These are phyloP conservation scores for Chrysoporthe cubensis DNA, from an alignment of 2,329 filamentous ascomycete genomes.

Conservation along the genomic window DNA sequence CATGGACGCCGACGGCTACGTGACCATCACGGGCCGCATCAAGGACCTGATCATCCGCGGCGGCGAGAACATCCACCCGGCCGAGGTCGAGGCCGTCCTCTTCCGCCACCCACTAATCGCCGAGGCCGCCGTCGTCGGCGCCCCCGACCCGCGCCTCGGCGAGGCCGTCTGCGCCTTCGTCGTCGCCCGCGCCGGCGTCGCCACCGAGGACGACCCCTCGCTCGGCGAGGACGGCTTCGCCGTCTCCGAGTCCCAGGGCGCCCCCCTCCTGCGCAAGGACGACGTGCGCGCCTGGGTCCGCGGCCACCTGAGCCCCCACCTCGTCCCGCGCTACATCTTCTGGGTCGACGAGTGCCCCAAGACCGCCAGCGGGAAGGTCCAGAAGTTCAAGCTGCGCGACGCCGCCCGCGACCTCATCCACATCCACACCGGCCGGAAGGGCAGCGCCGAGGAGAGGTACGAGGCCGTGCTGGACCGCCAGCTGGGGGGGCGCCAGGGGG, in stretches of 20 bases:
- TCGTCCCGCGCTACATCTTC: slow-evolving; percentile 90
- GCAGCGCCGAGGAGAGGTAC: too few relatives aligned
- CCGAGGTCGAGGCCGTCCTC: slow-evolving; percentile 89
- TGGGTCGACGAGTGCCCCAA: slow-evolving; percentile 86
- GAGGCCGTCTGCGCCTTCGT: slow-evolving; percentile 88
- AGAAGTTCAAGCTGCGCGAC: slow-evolving; percentile 86
- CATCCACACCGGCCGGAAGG: too few relatives aligned
- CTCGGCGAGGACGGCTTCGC: slow-evolving; percentile 27
- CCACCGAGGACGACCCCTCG: slow-evolving; percentile 33
- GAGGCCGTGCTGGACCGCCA: too few relatives aligned
- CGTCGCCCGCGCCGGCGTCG: slow-evolving; percentile 52
- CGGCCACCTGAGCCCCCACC: slow-evolving; percentile 68
- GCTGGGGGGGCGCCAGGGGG: too few relatives aligned
- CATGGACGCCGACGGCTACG: slow-evolving; percentile 81
- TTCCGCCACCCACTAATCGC: slow-evolving; percentile 71
- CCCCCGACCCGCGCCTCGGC: slow-evolving; percentile 81
- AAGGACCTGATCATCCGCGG: slow-evolving; percentile 96
- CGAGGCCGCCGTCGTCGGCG: slow-evolving; percentile 81
- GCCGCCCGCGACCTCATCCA: slow-evolving; percentile 45
- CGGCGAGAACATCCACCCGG: slow-evolving; percentile 93
- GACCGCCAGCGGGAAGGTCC: slow-evolving; percentile 95
- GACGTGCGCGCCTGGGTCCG: slow-evolving; percentile 75
- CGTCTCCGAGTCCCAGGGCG: not conserved
- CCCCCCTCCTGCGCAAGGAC: slow-evolving; percentile 52
- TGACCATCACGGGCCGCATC: slow-evolving; percentile 86